Base-by-base conservation (phyloP, 2,329 filamentous ascomycete species). In the Thielaviopsis musarum region DNA sequence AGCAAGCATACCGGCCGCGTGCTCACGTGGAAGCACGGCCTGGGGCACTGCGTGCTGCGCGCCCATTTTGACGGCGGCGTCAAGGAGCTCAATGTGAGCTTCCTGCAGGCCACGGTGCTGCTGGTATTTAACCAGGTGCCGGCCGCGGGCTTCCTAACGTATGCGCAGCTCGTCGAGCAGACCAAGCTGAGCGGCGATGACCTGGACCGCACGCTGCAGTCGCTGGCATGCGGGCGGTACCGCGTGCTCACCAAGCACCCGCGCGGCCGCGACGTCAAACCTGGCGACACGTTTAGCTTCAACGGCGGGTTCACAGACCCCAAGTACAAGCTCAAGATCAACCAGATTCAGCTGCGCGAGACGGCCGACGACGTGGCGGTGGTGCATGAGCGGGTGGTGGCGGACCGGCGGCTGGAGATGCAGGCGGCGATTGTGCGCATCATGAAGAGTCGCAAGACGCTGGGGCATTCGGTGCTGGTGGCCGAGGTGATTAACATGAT, bases 291-390 rank as follows among this genome's bases (percentile, higher is more conserved):
- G 0, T 98, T 98, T 67, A 82, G 81, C 0, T 84, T 95, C 67
- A 96, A 96, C 73, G 71, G 78, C 52, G 69, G 70, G 17, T 98
- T 98, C 71, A 74, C 74, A 2, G 86, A 96, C 67, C 79, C 84
- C 21, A 95, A 93, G 71, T 87, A 88, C 71, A 83, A 90, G 60
- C 84, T 98, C 73, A 98, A 98, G 75, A 96, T 98, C 75, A 98
- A 97, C 73, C 91, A 96, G 72, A 93, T 98, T 65, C 93, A 98
- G 72, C 80, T 96, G 56, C 94, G 93, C 72, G 93, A 98, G 73
- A 97, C 93, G 0, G 87, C 87, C 66, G 87, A 91, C 67, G 93
- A 98, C 72, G 96, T 96, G 73, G 87, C 90, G 71, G 88, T 87
- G 66, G 97, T 91, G 1, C 90, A 97, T 71, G 86, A 95, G 70